Evolutionary conservation across 441 rosid genomes (phyloP).

Genomic region (Metrosideros polymorpha): DNA sequence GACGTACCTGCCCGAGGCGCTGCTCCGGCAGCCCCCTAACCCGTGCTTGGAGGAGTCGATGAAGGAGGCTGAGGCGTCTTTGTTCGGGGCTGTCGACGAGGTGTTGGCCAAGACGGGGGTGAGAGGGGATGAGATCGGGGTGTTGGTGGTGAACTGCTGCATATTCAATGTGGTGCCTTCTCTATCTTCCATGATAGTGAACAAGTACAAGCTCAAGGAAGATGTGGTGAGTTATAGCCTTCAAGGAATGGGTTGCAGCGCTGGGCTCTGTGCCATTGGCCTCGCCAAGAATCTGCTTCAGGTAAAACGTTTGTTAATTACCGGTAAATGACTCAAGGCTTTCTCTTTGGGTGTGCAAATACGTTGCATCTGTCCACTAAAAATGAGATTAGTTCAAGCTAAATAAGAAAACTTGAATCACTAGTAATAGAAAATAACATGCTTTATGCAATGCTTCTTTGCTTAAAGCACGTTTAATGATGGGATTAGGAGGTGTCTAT

Average conservation of each 20-base stretch:
- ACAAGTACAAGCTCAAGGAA: slow-evolving; percentile 1
- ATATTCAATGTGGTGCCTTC: background rate
- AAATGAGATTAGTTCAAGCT: background rate
- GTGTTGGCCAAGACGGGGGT: slow-evolving; percentile 2
- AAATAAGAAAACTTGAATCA: background rate
- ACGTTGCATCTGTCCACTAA: background rate
- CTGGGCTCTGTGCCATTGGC: background rate
- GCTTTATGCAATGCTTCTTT: background rate
- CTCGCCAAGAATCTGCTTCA: background rate
- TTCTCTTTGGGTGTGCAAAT: background rate
- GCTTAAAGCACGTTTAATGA: background rate
- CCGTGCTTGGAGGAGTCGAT: background rate
- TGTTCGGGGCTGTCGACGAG: background rate
- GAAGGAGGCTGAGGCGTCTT: background rate
- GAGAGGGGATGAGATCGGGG: background rate
- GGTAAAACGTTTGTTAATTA: background rate
- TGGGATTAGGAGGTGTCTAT: background rate
- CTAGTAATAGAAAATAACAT: background rate
- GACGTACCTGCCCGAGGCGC: background rate
- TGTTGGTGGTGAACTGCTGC: slow-evolving; percentile 3
- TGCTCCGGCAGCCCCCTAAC: background rate
- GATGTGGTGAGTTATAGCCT: background rate
- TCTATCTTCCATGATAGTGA: slow-evolving; percentile 7
- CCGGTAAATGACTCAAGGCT: background rate
- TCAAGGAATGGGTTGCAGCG: background rate